These are phyloP conservation scores for Nitzschia palea DNA, from an alignment of 108 stramenopile species.

Conservation along the genomic window DNA sequence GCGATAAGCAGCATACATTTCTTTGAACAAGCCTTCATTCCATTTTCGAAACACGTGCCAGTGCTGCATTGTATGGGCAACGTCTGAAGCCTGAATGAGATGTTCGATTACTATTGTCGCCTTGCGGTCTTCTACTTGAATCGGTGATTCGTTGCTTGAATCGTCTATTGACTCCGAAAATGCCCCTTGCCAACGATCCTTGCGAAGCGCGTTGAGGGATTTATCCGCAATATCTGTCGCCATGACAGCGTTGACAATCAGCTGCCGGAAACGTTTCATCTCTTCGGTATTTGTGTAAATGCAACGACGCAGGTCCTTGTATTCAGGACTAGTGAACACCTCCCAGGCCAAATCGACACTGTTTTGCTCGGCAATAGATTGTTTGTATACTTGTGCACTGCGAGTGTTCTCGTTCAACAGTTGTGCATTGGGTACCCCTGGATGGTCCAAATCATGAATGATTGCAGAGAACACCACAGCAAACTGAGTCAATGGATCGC, in stretches of 20 bases:
- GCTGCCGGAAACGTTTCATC: constrained; percentile 43
- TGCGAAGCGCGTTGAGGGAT: constrained; percentile 25
- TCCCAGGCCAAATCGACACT: constrained; percentile 49
- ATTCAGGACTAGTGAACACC: constrained; percentile 37
- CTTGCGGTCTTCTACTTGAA: background rate
- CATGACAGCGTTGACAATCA: constrained; percentile 49
- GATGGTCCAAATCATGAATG: constrained; percentile 51
- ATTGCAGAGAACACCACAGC: constrained; percentile 44
- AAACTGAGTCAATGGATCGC: constrained; percentile 42
- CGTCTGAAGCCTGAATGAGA: too few relatives aligned
- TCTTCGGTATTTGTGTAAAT: constrained; percentile 40
- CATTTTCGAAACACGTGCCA: background rate
- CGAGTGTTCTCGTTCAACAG: constrained; percentile 47
- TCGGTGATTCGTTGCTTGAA: background rate
- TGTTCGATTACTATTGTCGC: background rate
- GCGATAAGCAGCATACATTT: background rate
- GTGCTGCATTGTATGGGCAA: background rate
- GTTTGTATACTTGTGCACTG: constrained; percentile 41
- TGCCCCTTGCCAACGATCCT: constrained; percentile 20
- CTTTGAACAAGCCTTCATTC: background rate
- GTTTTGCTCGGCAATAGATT: constrained; percentile 52
- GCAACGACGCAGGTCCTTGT: constrained; percentile 32
- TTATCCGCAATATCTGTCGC: constrained; percentile 56
- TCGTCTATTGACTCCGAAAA: constrained; percentile 2
- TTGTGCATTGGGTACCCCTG: constrained; percentile 46